Evolutionary conservation across 495 filamentous ascomycete species (phyloP), one percentile per base, ranked within the genome.

Genomic region (Penicillium soppii): DNA sequence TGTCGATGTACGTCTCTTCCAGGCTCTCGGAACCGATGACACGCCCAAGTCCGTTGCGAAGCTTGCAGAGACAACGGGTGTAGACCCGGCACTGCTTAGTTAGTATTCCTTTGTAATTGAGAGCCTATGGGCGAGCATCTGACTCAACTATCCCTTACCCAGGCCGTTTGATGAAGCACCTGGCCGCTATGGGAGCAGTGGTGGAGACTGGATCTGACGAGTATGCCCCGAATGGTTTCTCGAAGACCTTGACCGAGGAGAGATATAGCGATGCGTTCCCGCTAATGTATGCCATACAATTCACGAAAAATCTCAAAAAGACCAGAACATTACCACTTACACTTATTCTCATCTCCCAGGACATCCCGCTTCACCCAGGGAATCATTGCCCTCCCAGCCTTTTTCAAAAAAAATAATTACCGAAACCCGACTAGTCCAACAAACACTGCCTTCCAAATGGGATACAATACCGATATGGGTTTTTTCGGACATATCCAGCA

Each of bases 141-240:
- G n/a, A n/a, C n/a, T n/a, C n/a, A n/a, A n/a, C n/a, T n/a, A n/a
- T n/a, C n/a, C n/a, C 21, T 38, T 19, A 2, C 42, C 0, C 16
- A 61, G 57, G 36, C 2, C 69, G 69, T 7, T 54, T 76, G 35
- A 48, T 78, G 52, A 69, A 68, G 37, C 76, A 80, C 43, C 54
- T 79, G 1, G 73, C 69, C 4, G 69, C 75, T 25, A 77, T 74
- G 63, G 70, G 68, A 5, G 55, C 72, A 32, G 56, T 81, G 13
- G 41, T 30, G 20, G 69, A 80, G 53, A 67, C 62, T 9, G 70
- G 65, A 3, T 30, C 45, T 0, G 65, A 78, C 44, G 63, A 65
- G 19, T 81, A 77, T 52, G 32, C 46, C 10, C 52, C 57, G 0
- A 78, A 61, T 19, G 65, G 63, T 13, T 64, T 79, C 39, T 61